Evolutionary conservation across 116 monocot species (phyloP), one percentile per base, ranked within the genome.

Genomic region (Iris pallida): DNA sequence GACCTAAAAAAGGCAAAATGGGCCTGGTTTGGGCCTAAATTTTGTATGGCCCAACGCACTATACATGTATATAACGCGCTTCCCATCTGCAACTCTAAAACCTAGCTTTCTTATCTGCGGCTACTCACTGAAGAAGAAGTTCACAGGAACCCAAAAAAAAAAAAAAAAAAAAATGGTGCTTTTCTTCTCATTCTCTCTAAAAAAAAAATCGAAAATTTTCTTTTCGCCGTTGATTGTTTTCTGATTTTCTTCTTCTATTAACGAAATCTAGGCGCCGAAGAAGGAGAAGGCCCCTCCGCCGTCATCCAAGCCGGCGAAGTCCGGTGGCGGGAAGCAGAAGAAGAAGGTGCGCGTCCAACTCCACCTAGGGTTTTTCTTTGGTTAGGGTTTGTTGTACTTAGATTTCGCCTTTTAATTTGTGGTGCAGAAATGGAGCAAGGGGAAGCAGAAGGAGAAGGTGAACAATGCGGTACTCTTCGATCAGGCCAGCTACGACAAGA

Each of bases 221-320:
- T 15, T 17, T 55, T 55, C 5, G n/a, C 55, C 0, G 14, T 15
- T 15, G 15, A n/a, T 20, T 53, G n/a, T 16, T 55, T 5, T 59
- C 8, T 8, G 11, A 59, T 19, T 59, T 19, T 19, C 6, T 7
- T 40, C 13, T 42, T 61, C 2, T 5, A 7, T 57, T 57, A 6
- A 10, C 53, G 40, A 8, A 14, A 42, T 64, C 30, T 30, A 88
- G 88, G 88, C 88, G 15, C 88, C 84, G 69, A 88, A 88, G 84
- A 88, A 88, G 81, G 88, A 81, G 0, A 89, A 89, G 73, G 81
- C 76, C 16, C 75, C 83, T 7, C 57, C 62, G 0, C 69, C 76
- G 19, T 43, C 75, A 11, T 75, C 75, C 0, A 75, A 75, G 67
- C 75, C 75, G 11, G 68, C 67, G 12, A 75, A 75, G 42, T 67